These are phyloP conservation scores for Russula abietina DNA, from an alignment of 768 basidiomycete genomes.

Conservation along the genomic window DNA sequence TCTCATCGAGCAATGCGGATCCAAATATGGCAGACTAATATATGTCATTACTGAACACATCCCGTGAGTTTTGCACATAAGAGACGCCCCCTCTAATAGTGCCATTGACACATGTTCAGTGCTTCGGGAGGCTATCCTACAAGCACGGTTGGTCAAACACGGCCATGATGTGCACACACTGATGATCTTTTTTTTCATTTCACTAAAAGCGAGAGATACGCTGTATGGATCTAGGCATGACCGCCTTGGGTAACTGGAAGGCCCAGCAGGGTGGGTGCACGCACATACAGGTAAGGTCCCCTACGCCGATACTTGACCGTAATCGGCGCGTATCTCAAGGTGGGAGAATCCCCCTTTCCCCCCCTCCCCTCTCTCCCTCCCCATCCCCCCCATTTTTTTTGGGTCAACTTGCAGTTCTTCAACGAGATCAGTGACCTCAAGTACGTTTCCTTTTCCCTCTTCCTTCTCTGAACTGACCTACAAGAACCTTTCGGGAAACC, in stretches of 20 bases:
- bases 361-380: not conserved
- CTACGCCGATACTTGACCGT: constrained; percentile 8
- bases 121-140: constrained; percentile 32
- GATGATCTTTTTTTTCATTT: constrained; percentile 3
- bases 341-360: not conserved
- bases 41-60: constrained; percentile 40
- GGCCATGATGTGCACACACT: constrained; percentile 20
- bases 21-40: constrained; percentile 38
- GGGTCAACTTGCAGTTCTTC: constrained; percentile 32
- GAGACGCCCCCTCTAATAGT: not conserved
- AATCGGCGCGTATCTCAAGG: constrained; percentile 11
- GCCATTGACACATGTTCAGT: constrained; percentile 28
- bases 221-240: constrained; percentile 40
- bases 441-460: constrained; percentile 26
- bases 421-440: constrained; percentile 37
- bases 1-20: constrained; percentile 39
- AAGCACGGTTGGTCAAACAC: constrained; percentile 31
- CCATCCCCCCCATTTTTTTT: not conserved
- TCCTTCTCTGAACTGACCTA: not conserved
- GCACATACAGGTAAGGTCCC: constrained; percentile 36
- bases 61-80: constrained; percentile 32
- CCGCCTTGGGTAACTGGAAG: constrained; percentile 38
- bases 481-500: not conserved
- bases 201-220: constrained; percentile 36
- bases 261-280: constrained; percentile 38